A percentile compares a stretch with the other conserved stretches of the same genome.
These are phyloP conservation scores for Emergomyces pasteurianus DNA, from an alignment of 2,329 filamentous ascomycete species.

Conservation along the genomic window DNA sequence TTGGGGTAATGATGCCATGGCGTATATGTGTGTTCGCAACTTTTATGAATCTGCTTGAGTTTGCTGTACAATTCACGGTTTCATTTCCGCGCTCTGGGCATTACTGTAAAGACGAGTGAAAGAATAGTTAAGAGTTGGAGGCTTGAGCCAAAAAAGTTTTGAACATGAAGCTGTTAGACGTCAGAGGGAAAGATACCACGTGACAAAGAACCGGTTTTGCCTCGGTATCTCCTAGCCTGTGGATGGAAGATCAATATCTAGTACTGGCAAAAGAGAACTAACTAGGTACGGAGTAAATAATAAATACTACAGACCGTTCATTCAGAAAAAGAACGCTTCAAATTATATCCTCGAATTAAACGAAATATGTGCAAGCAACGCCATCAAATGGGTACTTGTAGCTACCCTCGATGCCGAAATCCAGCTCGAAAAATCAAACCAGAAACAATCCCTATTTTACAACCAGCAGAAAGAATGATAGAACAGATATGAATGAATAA, in stretches of 20 bases:
- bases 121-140: background rate
- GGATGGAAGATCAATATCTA: too few relatives aligned
- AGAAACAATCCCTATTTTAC: constrained; percentile 2
- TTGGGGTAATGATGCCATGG: constrained; percentile 25
- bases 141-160: background rate
- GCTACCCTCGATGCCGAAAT: background rate
- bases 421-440: background rate
- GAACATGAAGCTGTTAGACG: background rate
- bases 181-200: too few relatives aligned
- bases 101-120: background rate
- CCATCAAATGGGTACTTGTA: background rate
- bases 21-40: background rate
- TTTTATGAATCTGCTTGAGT: background rate
- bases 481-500: background rate
- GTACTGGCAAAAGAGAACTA: too few relatives aligned
- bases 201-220: background rate
- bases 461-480: background rate
- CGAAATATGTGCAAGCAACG: background rate
- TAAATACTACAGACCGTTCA: background rate
- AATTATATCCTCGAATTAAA: background rate
- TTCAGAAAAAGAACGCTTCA: background rate
- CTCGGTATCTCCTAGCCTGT: too few relatives aligned
- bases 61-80: background rate
- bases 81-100: background rate
- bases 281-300: too few relatives aligned